These are phyloP conservation scores for Cyclanthera cordifolia DNA, from an alignment of 306 rosid genomes.

Conservation along the genomic window DNA sequence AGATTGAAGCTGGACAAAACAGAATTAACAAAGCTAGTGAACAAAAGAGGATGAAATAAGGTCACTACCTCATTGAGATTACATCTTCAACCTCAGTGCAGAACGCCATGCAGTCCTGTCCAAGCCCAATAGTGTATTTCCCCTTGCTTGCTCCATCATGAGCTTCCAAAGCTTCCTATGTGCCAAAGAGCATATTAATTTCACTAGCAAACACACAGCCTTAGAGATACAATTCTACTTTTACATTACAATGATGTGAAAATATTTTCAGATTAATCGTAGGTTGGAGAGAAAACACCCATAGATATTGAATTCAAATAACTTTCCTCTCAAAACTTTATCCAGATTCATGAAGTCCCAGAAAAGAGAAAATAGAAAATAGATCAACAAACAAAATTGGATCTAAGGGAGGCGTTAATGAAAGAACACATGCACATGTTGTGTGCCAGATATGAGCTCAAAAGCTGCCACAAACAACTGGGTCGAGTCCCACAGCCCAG, in stretches of 20 bases:
- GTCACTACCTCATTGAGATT: constrained; percentile 83
- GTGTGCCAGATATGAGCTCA: constrained; percentile 3
- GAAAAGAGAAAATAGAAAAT: too few relatives aligned
- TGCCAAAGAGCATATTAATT: constrained; percentile 1
- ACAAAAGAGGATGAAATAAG: constrained; percentile 10
- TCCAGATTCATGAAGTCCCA: constrained; percentile 3
- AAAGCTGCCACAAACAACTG: constrained; percentile 2
- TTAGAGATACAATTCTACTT: background rate
- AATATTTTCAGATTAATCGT: background rate
- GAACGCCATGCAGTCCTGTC: constrained; percentile 97
- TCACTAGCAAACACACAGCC: background rate
- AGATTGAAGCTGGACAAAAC: background rate
- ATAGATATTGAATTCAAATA: background rate
- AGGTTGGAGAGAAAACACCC: background rate
- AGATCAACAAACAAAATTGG: background rate
- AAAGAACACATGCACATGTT: constrained; percentile 2
- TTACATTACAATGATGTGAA: background rate
- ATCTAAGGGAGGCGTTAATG: background rate
- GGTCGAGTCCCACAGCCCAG: background rate
- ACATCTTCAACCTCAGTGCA: constrained; percentile 91
- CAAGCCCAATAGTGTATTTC: constrained; percentile 92
- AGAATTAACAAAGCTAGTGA: background rate
- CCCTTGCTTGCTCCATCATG: constrained; percentile 97
- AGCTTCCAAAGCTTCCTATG: constrained; percentile 83
- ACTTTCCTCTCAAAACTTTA: background rate